A percentile compares a stretch with the other conserved stretches of the same genome.
Evolutionary conservation across 495 filamentous ascomycete species (phyloP).

Genomic region (Penicillium mononematosum): DNA sequence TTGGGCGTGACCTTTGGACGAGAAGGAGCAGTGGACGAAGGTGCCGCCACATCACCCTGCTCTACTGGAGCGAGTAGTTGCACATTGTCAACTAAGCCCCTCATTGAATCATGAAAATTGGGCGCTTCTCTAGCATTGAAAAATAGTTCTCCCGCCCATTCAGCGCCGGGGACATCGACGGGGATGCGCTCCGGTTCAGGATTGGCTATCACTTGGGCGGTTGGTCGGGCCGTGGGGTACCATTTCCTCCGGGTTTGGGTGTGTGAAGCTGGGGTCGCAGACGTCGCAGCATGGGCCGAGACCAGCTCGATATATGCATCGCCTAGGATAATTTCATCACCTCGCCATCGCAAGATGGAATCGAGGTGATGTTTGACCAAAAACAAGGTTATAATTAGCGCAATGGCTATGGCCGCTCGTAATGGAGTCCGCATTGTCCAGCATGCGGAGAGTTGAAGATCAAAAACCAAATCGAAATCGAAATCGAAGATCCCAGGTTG

Average conservation of each 20-base stretch:
- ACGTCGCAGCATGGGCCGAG: slow-evolving; percentile 13
- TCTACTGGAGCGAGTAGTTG: slow-evolving; percentile 1
- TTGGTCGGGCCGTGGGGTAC: slow-evolving; percentile 15
- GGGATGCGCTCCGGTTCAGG: slow-evolving; percentile 21
- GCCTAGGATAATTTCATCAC: slow-evolving; percentile 3
- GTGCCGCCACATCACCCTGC: neutral
- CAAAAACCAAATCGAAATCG: neutral
- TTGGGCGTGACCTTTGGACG: slow-evolving; percentile 22
- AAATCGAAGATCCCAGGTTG: neutral
- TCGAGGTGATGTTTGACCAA: slow-evolving; percentile 25
- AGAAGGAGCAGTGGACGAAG: slow-evolving; percentile 16
- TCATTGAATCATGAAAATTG: neutral
- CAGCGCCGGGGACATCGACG: slow-evolving; percentile 20
- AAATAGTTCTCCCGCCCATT: slow-evolving; percentile 12
- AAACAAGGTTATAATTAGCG: slow-evolving; percentile 19
- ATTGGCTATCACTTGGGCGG: neutral
- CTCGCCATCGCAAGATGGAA: slow-evolving; percentile 21
- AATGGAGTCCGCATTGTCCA: slow-evolving; percentile 20
- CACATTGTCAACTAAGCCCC: neutral
- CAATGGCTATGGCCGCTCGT: slow-evolving; percentile 18
- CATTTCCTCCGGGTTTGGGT: slow-evolving; percentile 10
- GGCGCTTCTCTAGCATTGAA: neutral
- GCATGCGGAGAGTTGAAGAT: neutral
- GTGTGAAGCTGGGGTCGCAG: neutral
- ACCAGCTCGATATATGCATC: slow-evolving; percentile 31